Evolutionary conservation across 2,329 filamentous ascomycete species (phyloP), one percentile per base, ranked within the genome.

Genomic region (Pestalotiopsis sp.): DNA sequence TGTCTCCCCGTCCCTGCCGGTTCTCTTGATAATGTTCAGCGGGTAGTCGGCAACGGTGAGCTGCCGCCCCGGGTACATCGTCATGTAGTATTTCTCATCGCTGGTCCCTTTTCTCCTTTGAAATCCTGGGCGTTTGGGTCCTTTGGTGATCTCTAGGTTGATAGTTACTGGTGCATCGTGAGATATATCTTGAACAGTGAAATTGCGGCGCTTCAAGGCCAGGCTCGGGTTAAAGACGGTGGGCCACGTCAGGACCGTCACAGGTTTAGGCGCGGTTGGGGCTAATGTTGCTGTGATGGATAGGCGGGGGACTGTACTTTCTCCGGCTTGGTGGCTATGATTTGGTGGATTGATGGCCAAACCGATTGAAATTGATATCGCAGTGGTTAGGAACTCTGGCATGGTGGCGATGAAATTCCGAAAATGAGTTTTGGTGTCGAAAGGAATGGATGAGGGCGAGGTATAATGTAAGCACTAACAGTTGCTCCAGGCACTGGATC

Each of bases 141-240:
- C 57, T 23, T 59, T 59, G 20, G 25, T 59, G 23, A 59, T 31
- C 20, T 59, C 57, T 6, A 59, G 5, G 3, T 14, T 36, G 25
- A 59, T 31, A 14, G 2, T 13, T 49, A 31, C 45, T 4, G 66
- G 61, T 25, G 66, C 49, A 20, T 68, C 66, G 40, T 59, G 66
- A 7, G 66, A 65, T 68, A 68, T 65, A 38, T 68, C 60, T 52
- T 68, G 66, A 23, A 52, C 66, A 57, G 52, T 49, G 17, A 68
- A 68, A 36, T 68, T 60, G 49, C 66, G 66, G 49, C 66, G 61
- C 49, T 36, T 68, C 60, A 68, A 68, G 40, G 66, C 66, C 27
- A 65, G 49, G 31, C 23, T 36, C 31, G 52, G 61, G 36, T 68
- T 68, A 38, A 68, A 68, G 23, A 65, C 60, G 66, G 66, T 68